Evolutionary conservation across 2,329 filamentous ascomycete genomes (phyloP), one percentile per base, ranked within the genome.

Genomic region (Trichoderma sp.): DNA sequence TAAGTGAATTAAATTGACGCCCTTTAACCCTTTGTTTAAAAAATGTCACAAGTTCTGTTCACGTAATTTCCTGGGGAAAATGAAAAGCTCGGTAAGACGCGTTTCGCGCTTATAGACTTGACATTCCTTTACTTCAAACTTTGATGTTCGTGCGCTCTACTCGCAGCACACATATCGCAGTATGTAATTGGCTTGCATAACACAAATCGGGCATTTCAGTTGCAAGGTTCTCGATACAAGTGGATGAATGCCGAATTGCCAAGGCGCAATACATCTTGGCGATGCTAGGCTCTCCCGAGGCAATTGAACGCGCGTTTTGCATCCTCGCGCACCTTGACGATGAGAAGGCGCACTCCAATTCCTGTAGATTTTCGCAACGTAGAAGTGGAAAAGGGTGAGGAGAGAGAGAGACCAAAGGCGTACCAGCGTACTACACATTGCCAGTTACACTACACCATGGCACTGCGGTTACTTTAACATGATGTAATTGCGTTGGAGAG

Each of bases 281-380:
- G 45, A 21, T 53, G 45, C 45, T 53, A 1, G 45, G n/a, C 4
- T 50, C 8, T 8, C 7, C 45, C 3, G 18, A 50, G 5, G 45
- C 8, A n/a, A 12, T 53, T 5, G 9, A 12, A 21, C 45, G 21
- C 45, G 2, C 45, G 1, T 24, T 53, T 53, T 53, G n/a, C 4
- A 21, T 53, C n/a, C n/a, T 53, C 45, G 3, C 45, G n/a, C 3
- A 21, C 27, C 27, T 27, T 27, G n/a, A 14, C n/a, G 9, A 53
- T 21, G 3, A 53, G 4, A 3, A 53, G 11, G 4, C 45, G 11
- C 9, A 12, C 12, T 12, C 4, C 7, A 5, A 8, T 4, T 12
- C n/a, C 3, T 14, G 3, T 21, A 3, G n/a, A 4, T 0, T 6
- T 14, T n/a, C 7, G 16, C n/a, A 12, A 12, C 9, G 11, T 18